Evolutionary conservation across 495 filamentous ascomycete genomes (phyloP).

Genomic region (Astrothelium subdiscretum): DNA sequence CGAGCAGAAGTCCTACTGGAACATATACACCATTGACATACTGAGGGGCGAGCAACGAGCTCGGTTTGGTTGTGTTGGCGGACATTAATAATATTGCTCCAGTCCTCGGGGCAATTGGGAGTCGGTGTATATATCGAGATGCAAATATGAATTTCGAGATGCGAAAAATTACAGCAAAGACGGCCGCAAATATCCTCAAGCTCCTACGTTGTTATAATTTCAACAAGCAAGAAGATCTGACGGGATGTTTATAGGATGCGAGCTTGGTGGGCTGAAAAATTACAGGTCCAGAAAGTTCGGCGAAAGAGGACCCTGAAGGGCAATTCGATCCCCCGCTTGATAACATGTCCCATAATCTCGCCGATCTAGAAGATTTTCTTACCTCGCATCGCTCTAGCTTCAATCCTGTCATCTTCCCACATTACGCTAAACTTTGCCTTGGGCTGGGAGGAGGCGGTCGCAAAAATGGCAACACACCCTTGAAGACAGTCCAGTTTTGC

Average conservation of each 20-base stretch:
- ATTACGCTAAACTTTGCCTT: background rate
- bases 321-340: background rate
- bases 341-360: background rate
- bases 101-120: background rate
- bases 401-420: background rate
- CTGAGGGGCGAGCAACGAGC: constrained; percentile 36
- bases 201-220: no score
- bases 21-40: constrained; percentile 69
- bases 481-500: background rate
- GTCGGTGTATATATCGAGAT: no score
- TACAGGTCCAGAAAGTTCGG: constrained; percentile 7
- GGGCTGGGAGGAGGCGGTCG: background rate
- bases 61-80: constrained; percentile 15
- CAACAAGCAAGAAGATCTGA: background rate
- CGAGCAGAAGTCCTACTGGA: constrained; percentile 67
- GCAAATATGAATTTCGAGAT: no score
- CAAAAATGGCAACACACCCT: background rate
- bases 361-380: no score
- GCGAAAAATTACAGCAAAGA: no score
- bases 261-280: background rate
- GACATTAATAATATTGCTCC: background rate
- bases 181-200: no score
- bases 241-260: no score
- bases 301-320: constrained; percentile 39
- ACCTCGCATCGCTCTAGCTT: no score